Evolutionary conservation across 2,329 filamentous ascomycete genomes (phyloP).

Genomic region (Colletotrichum horii): DNA sequence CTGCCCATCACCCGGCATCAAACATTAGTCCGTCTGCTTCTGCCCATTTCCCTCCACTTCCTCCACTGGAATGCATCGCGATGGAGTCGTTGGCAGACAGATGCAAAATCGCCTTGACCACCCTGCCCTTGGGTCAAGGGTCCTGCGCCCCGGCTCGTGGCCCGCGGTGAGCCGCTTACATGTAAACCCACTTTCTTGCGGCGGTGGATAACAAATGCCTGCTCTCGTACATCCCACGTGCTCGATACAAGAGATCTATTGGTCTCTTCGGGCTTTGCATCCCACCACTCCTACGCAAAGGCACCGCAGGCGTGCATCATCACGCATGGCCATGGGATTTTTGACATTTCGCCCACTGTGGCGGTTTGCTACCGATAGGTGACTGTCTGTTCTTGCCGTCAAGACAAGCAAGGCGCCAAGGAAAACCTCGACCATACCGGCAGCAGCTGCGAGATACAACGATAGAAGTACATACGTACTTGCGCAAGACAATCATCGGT

Average conservation of each 20-base stretch:
- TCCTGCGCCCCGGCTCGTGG: constrained; percentile 4
- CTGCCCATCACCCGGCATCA: not conserved
- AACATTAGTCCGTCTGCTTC: not conserved
- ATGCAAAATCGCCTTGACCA: constrained; percentile 5
- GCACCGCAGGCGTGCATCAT: constrained; percentile 3
- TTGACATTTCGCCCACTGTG: not conserved
- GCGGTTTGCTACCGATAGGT: constrained; percentile 13
- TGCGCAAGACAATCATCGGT: not conserved
- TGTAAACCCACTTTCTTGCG: not conserved
- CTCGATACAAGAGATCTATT: not conserved
- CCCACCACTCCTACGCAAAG: not conserved
- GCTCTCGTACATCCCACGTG: constrained; percentile 12
- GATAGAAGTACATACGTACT: not conserved
- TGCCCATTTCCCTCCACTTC: not conserved
- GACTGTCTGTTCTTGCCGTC: not conserved
- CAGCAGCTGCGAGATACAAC: not conserved
- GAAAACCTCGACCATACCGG: not conserved
- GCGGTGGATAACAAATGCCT: constrained; percentile 12
- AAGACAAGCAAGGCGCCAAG: constrained; percentile 8
- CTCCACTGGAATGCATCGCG: not conserved
- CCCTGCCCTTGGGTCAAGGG: not conserved
- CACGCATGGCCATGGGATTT: not conserved
- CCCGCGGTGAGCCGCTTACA: constrained; percentile 1
- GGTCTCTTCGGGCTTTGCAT: not conserved
- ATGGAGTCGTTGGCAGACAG: not conserved